Base-by-base conservation (phyloP, 106 monocot genomes). In the Dendrobium huoshanense region DNA sequence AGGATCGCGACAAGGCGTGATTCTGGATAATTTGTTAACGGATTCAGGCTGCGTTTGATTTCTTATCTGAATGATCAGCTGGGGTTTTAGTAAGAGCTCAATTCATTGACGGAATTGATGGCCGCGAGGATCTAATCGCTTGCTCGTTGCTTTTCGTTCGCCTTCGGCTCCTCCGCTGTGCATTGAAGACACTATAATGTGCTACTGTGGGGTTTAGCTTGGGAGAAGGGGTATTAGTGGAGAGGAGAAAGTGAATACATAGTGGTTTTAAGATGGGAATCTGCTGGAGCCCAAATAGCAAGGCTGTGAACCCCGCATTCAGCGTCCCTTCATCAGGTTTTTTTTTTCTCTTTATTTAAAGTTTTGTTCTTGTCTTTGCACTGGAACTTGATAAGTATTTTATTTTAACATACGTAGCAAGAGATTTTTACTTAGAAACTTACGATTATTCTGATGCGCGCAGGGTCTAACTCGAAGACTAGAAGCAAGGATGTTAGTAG, bases 381-480 rank as follows among this genome's bases (percentile, higher is more conserved):
- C n/a, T 65, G 18, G 65, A 65, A 20, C n/a, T 65, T n/a, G n/a
- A 33, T 8, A 20, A 20, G 65, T 65, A 5, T 65, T 4, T 25
- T 20, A 20, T 13, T 72, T 72, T 13, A 10, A 8, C 40, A 31
- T 72, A 33, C 17, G 11, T 72, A 33, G 17, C 27, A 8, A 33
- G 25, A 33, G 70, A 31, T 74, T 74, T 17, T 41, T 4, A 13
- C 17, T 20, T 18, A 33, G 68, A 31, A 70, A 25, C 9, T 29
- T 31, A 9, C 9, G 0, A 4, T 43, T 74, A 5, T 7, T n/a
- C 20, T 42, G 74, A 74, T 42, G 17, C 29, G 7, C 45, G 0
- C 58, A 94, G 91, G 86, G 13, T 47, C 58, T 24, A 86, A 80
- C 20, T 89, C 89, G 31, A 84, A 80, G 80, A 84, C 45, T 55